Percentiles rank a stretch among this genome's conserved stretches.
phyloP scores from a whole-genome alignment of 2,329 filamentous ascomycete species.

The Epichloe coenophiala region DNA sequence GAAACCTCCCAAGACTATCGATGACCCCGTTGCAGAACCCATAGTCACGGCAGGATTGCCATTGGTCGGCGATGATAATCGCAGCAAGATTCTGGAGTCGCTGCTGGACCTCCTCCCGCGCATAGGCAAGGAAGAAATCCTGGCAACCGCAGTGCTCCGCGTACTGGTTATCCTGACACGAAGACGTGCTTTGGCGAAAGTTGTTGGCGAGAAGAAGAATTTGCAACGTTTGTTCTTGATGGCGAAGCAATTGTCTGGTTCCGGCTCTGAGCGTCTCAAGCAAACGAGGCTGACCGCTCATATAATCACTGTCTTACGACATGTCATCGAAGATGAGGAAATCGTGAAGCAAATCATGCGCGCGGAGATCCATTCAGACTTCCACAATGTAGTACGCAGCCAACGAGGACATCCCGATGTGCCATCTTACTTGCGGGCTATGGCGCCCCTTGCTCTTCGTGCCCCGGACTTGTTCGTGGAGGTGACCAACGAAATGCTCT shows the following conservation, averaged over 20 bases:
- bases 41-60: conserved; percentile 50
- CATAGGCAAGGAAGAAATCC: conserved; percentile 72
- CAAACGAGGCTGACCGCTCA: conserved; percentile 39
- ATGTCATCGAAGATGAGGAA: conserved; percentile 88
- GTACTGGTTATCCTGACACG: conserved; percentile 82
- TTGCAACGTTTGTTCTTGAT: conserved; percentile 86
- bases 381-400: conserved; percentile 42
- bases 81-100: conserved; percentile 56
- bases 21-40: conserved; percentile 36
- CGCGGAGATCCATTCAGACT: conserved; percentile 69
- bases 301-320: conserved; percentile 77
- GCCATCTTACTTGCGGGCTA: conserved; percentile 56
- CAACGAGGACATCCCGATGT: conserved; percentile 50
- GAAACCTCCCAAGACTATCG: conserved; percentile 41
- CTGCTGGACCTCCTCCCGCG: conserved; percentile 76
- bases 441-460: conserved; percentile 70
- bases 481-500: conserved; percentile 72
- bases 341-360: conserved; percentile 86
- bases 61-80: conserved; percentile 42
- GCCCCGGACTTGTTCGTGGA: conserved; percentile 78
- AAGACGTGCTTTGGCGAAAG: conserved; percentile 57
- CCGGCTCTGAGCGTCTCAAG: conserved; percentile 59
- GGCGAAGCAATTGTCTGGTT: conserved; percentile 79
- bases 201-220: conserved; percentile 76
- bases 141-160: conserved; percentile 72